phyloP scores from a whole-genome alignment of 441 rosid genomes.

The Gossypium laxum region DNA sequence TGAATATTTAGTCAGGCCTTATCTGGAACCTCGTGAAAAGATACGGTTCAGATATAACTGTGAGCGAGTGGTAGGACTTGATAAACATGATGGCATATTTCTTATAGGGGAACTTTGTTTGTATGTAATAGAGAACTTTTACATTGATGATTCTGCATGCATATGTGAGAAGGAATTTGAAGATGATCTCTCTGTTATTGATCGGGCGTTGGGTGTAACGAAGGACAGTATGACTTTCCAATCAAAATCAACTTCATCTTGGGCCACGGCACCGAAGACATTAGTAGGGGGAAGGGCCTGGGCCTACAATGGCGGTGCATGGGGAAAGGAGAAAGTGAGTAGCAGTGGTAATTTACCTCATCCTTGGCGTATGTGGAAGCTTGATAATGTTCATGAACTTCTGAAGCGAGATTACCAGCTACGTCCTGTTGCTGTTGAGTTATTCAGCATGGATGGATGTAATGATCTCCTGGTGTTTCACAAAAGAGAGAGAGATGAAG shows the following conservation, averaged over 20 bases:
- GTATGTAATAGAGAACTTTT: conserved; percentile 93
- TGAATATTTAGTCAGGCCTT: conserved; percentile 95
- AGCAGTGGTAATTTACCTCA: conserved; percentile 80
- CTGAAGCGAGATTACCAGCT: conserved; percentile 99
- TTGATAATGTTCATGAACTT: conserved; percentile 86
- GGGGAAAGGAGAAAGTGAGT: conserved; percentile 96
- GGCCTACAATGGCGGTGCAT: conserved; percentile 99
- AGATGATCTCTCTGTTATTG: conserved; percentile 98
- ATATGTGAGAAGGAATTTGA: conserved; percentile 94
- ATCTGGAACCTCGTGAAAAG: conserved; percentile 87
- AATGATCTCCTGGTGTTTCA: conserved; percentile 95
- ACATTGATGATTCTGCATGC: conserved; percentile 70
- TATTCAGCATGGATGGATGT: conserved; percentile 99
- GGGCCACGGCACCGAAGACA: conserved; percentile 52
- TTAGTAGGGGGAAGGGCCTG: conserved; percentile 93
- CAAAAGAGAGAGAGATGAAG: conserved; percentile 98
- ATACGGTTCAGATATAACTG: conserved; percentile 86
- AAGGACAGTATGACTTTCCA: conserved; percentile 81
- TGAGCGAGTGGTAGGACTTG: conserved; percentile 95
- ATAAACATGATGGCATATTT: conserved; percentile 98
- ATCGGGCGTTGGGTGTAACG: conserved; percentile 98
- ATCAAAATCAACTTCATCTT: conserved; percentile 78
- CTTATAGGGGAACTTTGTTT: conserved; percentile 85
- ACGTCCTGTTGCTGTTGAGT: conserved; percentile 98
- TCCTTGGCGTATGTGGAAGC: conserved; percentile 99